phyloP scores from a whole-genome alignment of 306 rosid genomes.

The Leucaena leucocephala region DNA sequence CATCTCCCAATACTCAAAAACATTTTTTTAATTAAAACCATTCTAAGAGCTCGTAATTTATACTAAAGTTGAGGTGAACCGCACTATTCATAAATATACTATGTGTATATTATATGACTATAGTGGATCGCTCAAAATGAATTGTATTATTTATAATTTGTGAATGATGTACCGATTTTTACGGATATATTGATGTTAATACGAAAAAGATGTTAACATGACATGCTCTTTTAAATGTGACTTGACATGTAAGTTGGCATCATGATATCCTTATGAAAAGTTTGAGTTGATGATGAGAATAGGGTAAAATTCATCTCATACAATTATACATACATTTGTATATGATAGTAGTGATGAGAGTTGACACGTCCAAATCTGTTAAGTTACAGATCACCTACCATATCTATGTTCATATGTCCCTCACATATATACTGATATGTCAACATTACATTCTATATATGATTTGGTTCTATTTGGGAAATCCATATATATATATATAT shows the following conservation, averaged over 20 bases:
- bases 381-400: constrained; percentile 14
- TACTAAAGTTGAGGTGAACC: too few species aligned
- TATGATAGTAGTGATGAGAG: background rate
- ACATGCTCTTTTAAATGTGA: background rate
- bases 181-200: background rate
- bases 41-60: too few species aligned
- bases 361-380: background rate
- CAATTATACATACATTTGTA: background rate
- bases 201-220: background rate
- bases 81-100: too few species aligned
- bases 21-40: background rate
- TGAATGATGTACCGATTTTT: background rate
- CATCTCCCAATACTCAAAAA: background rate
- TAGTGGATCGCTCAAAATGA: background rate
- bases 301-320: background rate
- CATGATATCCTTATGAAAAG: background rate
- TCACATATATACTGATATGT: background rate
- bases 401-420: constrained; percentile 3
- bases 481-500: background rate
- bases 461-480: constrained; percentile 23
- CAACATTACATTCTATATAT: constrained; percentile 12
- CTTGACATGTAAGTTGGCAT: background rate
- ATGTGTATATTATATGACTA: background rate
- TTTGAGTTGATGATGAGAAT: background rate
- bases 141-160: background rate